Evolutionary conservation across 176 grass and related monocot species (phyloP).

Genomic region (Paspalum vaginatum): DNA sequence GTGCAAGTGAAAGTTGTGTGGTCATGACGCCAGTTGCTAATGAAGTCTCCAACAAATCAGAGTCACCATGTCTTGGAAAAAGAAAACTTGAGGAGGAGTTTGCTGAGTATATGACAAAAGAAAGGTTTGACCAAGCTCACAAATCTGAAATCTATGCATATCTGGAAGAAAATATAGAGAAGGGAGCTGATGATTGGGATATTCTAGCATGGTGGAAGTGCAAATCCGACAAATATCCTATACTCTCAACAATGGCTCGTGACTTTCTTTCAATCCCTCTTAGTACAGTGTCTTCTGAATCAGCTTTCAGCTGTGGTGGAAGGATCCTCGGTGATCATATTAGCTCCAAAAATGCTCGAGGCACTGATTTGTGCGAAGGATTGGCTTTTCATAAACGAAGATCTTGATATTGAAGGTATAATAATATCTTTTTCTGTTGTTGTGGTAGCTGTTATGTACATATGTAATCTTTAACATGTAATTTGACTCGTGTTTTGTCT

Average conservation of each 20-base stretch:
- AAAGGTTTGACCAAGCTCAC: not conserved
- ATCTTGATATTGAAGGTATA: not conserved
- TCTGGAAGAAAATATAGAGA: not conserved
- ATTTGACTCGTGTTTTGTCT: no score
- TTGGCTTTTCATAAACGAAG: not conserved
- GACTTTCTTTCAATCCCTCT: not conserved
- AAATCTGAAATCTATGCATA: not conserved
- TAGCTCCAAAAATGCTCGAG: not conserved
- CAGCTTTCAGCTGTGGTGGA: not conserved
- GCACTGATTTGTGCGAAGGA: not conserved
- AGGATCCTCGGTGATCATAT: not conserved
- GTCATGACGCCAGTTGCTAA: not conserved
- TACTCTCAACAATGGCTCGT: not conserved
- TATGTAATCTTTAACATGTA: no score
- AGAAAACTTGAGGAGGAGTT: not conserved
- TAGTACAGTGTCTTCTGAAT: not conserved
- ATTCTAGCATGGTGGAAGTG: not conserved
- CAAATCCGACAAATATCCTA: not conserved
- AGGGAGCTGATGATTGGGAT: not conserved
- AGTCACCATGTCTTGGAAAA: not conserved
- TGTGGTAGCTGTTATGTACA: no score
- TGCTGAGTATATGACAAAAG: not conserved
- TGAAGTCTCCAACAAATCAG: not conserved
- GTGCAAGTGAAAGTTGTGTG: not conserved
- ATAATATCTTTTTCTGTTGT: not conserved